Percentiles rank a stretch among this genome's conserved stretches.
Conservation (phyloP, 2,329 filamentous ascomycete species). For the Sclerotiophoma versabilis region DNA sequence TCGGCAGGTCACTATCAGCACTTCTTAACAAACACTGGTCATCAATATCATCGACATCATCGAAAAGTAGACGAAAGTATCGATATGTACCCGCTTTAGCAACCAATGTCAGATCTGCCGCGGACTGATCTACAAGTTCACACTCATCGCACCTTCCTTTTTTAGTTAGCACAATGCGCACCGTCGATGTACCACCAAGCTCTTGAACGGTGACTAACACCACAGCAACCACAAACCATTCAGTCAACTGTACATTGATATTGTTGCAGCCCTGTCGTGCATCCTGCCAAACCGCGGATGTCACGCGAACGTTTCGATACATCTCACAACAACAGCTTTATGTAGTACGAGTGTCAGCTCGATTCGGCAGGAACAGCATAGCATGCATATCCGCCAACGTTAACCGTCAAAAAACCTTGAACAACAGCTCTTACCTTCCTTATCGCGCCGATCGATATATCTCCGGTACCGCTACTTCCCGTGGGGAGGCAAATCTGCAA, state of each 20-base stretch:
- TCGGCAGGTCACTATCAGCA: constrained; percentile 22
- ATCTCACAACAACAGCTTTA: constrained; percentile 11
- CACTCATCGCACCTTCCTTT: constrained; percentile 29
- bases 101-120: constrained; percentile 15
- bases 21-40: constrained; percentile 1
- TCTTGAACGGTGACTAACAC: constrained; percentile 5
- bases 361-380: not conserved
- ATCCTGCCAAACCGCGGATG: not conserved
- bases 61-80: constrained; percentile 19
- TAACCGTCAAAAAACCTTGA: not conserved
- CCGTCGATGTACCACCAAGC: constrained; percentile 7
- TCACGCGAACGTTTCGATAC: constrained; percentile 4
- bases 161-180: constrained; percentile 13
- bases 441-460: constrained; percentile 29
- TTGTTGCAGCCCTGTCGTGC: not conserved
- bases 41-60: constrained; percentile 36
- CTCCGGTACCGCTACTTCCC: constrained; percentile 18
- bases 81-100: constrained; percentile 25
- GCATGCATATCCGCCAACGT: constrained; percentile 8
- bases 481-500: constrained; percentile 6
- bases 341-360: constrained; percentile 10
- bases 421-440: constrained; percentile 8
- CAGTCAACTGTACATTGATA: not conserved
- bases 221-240: not conserved
- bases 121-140: constrained; percentile 14